Conservation (phyloP, 257 asterid genomes). For the Nemophila menziesii region DNA sequence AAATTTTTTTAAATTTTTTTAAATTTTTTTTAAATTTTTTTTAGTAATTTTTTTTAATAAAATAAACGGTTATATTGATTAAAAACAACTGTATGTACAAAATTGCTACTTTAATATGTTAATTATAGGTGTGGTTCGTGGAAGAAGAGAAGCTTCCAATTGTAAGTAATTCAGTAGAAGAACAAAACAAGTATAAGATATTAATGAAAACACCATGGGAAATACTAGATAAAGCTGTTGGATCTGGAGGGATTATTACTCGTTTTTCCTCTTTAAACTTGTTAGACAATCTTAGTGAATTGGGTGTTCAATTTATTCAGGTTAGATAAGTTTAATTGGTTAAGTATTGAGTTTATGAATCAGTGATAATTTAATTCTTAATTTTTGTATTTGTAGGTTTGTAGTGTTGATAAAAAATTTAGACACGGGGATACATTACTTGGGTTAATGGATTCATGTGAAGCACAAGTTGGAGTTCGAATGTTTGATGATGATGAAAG, state of each 20-base stretch:
- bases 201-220: conserved; percentile 96
- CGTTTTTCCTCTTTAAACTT: conserved; percentile 54
- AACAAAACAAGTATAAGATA: conserved; percentile 45
- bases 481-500: conserved; percentile 32
- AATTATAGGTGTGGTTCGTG: conserved; percentile 65
- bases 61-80: too few species aligned
- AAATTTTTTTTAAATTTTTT: too few species aligned
- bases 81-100: too few species aligned
- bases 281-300: conserved; percentile 38
- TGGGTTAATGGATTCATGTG: conserved; percentile 47
- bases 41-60: too few species aligned
- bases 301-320: conserved; percentile 71
- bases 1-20: too few species aligned
- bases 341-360: neutral
- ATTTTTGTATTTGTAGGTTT: conserved; percentile 32
- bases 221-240: conserved; percentile 64
- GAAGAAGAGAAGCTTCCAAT: conserved; percentile 91
- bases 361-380: neutral
- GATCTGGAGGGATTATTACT: conserved; percentile 68
- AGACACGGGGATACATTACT: conserved; percentile 28
- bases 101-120: too few species aligned
- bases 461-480: conserved; percentile 51
- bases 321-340: conserved; percentile 31
- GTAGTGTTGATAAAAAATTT: conserved; percentile 17
- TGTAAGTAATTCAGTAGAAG: conserved; percentile 37